Evolutionary conservation across 176 grass and related monocot genomes (phyloP).

Genomic region (Avena atlantica): DNA sequence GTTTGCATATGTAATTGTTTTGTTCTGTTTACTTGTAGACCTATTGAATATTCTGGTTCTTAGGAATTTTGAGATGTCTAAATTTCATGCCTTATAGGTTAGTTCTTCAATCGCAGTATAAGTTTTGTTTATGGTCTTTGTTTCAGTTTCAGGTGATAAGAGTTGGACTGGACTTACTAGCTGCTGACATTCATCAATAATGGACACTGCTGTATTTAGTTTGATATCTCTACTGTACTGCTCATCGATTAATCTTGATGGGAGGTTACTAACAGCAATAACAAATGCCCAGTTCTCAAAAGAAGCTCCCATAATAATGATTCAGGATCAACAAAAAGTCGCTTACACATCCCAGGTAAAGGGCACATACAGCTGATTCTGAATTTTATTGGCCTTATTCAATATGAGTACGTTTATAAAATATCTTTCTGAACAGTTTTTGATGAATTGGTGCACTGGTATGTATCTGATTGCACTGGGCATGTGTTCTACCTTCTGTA

Average conservation of each 20-base stretch:
- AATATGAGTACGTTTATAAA: background rate
- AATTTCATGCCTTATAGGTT: too few relatives aligned
- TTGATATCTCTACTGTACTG: constrained; percentile 70
- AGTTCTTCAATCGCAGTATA: too few relatives aligned
- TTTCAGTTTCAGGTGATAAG: too few relatives aligned
- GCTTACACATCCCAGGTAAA: constrained; percentile 83
- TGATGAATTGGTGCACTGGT: constrained; percentile 1
- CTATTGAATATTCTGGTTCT: too few relatives aligned
- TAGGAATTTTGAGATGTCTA: too few relatives aligned
- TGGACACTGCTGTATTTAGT: background rate
- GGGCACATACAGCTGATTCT: constrained; percentile 89
- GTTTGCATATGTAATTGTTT: too few relatives aligned
- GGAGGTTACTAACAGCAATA: constrained; percentile 61
- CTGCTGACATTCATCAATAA: background rate
- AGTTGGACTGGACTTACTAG: too few relatives aligned
- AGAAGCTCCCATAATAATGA: constrained; percentile 35
- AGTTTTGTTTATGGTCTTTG: too few relatives aligned
- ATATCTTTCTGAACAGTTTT: background rate
- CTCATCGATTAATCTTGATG: constrained; percentile 78
- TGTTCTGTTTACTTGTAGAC: too few relatives aligned
- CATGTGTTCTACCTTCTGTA: background rate
- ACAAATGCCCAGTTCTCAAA: constrained; percentile 59
- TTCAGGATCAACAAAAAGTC: constrained; percentile 72
- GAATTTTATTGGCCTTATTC: constrained; percentile 37
- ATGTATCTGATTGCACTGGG: background rate